phyloP scores from a whole-genome alignment of 2,329 filamentous ascomycete genomes.

The Aspergillus sp. region DNA sequence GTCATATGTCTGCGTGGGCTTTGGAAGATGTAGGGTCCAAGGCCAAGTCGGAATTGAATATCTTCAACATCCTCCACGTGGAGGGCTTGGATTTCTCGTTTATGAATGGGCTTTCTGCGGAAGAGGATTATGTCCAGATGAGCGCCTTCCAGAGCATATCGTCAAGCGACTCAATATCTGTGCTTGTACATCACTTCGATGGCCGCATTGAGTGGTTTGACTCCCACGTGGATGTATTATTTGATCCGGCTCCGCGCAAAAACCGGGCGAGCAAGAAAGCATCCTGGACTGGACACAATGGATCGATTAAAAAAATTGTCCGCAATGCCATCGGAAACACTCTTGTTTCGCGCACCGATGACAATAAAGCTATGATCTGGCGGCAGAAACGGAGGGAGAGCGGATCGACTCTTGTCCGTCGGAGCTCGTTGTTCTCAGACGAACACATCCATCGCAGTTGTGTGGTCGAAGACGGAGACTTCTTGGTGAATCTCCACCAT shows the following conservation, averaged over 20 bases:
- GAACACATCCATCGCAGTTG: constrained; percentile 79
- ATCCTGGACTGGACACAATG: constrained; percentile 81
- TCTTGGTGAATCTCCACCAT: constrained; percentile 77
- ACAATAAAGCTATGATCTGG: constrained; percentile 83
- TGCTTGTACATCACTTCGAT: constrained; percentile 82
- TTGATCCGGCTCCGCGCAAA: constrained; percentile 67
- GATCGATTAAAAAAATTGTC: constrained; percentile 78
- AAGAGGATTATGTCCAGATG: constrained; percentile 65
- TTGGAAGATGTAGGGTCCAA: constrained; percentile 81
- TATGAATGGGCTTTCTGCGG: constrained; percentile 24
- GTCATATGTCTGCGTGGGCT: constrained; percentile 89
- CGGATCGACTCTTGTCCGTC: constrained; percentile 60
- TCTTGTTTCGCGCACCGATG: constrained; percentile 75
- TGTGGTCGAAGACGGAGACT: constrained; percentile 72
- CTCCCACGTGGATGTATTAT: constrained; percentile 72
- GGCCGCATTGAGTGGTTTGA: constrained; percentile 81
- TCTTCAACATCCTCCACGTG: constrained; percentile 85
- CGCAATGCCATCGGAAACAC: constrained; percentile 79
- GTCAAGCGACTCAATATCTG: constrained; percentile 62
- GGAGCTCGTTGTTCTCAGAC: constrained; percentile 65
- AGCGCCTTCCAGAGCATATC: constrained; percentile 68
- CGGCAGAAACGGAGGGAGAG: constrained; percentile 58
- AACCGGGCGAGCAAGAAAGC: constrained; percentile 62
- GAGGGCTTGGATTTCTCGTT: constrained; percentile 54
- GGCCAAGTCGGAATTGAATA: constrained; percentile 61